Evolutionary conservation across 148 eudicot species (phyloP), one percentile per base, ranked within the genome.

Genomic region (Rhododendron henanense): DNA sequence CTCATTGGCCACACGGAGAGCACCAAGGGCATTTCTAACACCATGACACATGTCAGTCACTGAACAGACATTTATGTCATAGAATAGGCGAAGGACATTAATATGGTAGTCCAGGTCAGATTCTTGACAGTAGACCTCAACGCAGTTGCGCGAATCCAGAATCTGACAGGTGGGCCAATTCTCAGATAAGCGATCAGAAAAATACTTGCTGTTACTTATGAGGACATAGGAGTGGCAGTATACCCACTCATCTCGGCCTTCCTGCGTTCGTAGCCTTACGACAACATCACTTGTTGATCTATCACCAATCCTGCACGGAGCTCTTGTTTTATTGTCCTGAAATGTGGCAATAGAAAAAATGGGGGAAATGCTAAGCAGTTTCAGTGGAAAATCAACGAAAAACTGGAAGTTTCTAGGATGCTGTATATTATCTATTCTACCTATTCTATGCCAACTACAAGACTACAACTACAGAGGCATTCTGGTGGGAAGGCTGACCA

Each of bases 161-260:
- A 96, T 96, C 92, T 93, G 97, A 89, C 96, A 94, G 37, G 98
- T 96, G 73, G 99, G 98, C 98, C 99, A 96, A 76, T 89, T 85
- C 87, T 97, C 98, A 79, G 99, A 97, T 75, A 97, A 94, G 61
- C 98, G 95, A 59, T 94, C 99, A 45, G 97, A 92, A 88, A 95
- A 95, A 86, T 97, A 95, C 90, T 95, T 95, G 91, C 99, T 91
- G 80, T 93, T 94, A 51, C 85, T 78, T 73, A 81, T 78, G n/a
- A 97, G 94, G 80, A 94, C 87, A 33, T 93, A 85, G n/a, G 98
- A 92, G 86, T 97, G 99, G 84, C 96, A 93, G 87, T 95, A 97
- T 79, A 97, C 59, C 96, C 98, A 89, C 65, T 97, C 96, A 86
- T 95, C 98, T 45, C 98, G 93, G 48, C 98, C 96, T 44, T 93